These are phyloP conservation scores for Handroanthus guayacan DNA, from an alignment of 257 asterid species.

Conservation along the genomic window DNA sequence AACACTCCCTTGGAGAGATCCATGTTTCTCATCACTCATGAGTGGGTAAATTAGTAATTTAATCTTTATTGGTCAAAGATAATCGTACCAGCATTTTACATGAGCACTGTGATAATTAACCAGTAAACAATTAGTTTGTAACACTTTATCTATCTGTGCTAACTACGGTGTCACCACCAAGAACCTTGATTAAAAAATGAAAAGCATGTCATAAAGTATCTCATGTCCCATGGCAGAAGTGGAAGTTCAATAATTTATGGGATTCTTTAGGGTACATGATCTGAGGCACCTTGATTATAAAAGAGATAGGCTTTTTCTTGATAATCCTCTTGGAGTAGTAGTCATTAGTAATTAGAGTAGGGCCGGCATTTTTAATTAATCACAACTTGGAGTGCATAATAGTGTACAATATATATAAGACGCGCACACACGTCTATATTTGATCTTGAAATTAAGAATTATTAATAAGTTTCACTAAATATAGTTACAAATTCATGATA, in stretches of 20 bases:
- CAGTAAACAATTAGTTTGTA: slow-evolving; percentile 11
- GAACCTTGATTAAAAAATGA: background rate
- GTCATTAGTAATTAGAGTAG: background rate
- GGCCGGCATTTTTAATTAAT: background rate
- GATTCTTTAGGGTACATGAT: slow-evolving; percentile 45
- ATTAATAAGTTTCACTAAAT: too few relatives aligned
- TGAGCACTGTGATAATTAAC: background rate
- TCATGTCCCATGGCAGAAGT: slow-evolving; percentile 22
- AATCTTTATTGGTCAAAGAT: slow-evolving; percentile 25
- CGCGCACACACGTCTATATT: too few relatives aligned
- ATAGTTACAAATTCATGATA: too few relatives aligned
- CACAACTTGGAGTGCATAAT: too few relatives aligned
- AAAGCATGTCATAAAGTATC: background rate
- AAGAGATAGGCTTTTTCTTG: background rate
- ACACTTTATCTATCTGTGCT: slow-evolving; percentile 26
- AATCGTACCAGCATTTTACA: slow-evolving; percentile 16
- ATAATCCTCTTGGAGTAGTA: slow-evolving; percentile 5
- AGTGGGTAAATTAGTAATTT: slow-evolving; percentile 30
- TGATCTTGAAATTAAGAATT: too few relatives aligned
- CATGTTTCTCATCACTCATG: background rate
- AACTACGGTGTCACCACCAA: slow-evolving; percentile 23
- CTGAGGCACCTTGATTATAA: slow-evolving; percentile 19
- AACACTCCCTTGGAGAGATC: background rate
- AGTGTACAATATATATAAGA: too few relatives aligned
- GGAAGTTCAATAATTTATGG: slow-evolving; percentile 38